These are phyloP conservation scores for Acanthamoeba divionensis DNA, from an alignment of 208 protist genomes.

Conservation along the genomic window DNA sequence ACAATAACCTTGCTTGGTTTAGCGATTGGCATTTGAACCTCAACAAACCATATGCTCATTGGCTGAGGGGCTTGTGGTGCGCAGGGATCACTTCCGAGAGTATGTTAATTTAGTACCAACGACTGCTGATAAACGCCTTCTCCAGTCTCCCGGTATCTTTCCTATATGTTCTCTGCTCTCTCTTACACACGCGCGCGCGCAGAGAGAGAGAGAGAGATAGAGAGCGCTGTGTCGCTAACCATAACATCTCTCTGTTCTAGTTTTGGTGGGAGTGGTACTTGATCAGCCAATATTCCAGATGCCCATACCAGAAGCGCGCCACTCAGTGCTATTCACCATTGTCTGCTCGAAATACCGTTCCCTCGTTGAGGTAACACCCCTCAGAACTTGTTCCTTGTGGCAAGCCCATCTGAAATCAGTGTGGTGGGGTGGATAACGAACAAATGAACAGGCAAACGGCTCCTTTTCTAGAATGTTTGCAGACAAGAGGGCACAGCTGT, in stretches of 20 bases:
- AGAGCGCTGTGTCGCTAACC: too few relatives aligned
- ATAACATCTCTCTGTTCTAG: too few relatives aligned
- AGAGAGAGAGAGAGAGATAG: too few relatives aligned
- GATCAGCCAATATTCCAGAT: not conserved
- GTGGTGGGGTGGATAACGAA: too few relatives aligned
- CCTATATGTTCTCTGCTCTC: too few relatives aligned
- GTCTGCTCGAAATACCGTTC: conserved; percentile 50
- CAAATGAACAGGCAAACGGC: too few relatives aligned
- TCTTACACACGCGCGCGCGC: too few relatives aligned
- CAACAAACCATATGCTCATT: not conserved
- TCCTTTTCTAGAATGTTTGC: conserved; percentile 15
- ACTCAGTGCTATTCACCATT: conserved; percentile 31
- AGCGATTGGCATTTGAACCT: not conserved
- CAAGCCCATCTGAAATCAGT: too few relatives aligned
- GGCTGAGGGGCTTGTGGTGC: too few relatives aligned
- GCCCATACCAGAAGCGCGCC: not conserved
- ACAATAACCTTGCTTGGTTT: not conserved
- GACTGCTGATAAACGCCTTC: not conserved
- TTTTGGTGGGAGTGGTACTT: not conserved
- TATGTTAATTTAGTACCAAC: not conserved
- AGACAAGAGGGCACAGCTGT: conserved; percentile 33
- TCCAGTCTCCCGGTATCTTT: not conserved
- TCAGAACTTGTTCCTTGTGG: too few relatives aligned
- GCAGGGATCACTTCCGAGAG: not conserved
- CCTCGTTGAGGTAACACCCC: too few relatives aligned